These are phyloP conservation scores for Exserohilum turcica DNA, from an alignment of 2,329 filamentous ascomycete genomes.

Conservation along the genomic window DNA sequence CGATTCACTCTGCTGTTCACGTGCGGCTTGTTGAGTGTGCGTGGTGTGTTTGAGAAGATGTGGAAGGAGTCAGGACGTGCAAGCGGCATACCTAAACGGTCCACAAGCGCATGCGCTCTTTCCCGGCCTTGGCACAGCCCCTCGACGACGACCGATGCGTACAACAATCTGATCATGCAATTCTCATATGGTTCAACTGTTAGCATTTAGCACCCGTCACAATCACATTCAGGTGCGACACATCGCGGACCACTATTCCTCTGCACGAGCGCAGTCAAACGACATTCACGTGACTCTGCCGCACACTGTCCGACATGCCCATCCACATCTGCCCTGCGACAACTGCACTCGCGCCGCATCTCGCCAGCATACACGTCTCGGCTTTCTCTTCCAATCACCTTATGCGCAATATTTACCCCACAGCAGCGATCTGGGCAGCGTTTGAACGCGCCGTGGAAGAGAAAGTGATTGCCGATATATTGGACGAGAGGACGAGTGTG, in stretches of 20 bases:
- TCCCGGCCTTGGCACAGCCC: neutral
- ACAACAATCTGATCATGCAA: neutral
- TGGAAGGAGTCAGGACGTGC: neutral
- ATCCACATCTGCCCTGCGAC: conserved; percentile 2
- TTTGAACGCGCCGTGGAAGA: conserved; percentile 6
- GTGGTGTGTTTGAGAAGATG: no score
- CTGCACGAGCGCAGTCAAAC: neutral
- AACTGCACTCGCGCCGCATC: neutral
- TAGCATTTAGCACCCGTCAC: neutral
- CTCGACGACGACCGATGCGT: neutral
- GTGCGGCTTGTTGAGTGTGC: no score
- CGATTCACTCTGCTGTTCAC: no score
- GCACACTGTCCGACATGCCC: neutral
- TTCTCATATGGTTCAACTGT: neutral
- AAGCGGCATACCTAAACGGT: neutral
- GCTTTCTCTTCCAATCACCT: conserved; percentile 12
- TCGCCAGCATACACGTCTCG: conserved; percentile 8
- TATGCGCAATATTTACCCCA: conserved; percentile 14
- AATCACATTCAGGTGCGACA: neutral
- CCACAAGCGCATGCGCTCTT: neutral
- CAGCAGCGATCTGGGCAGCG: conserved; percentile 7
- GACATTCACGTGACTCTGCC: neutral
- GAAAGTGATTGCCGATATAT: conserved; percentile 9
- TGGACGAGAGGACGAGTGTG: conserved; percentile 7
- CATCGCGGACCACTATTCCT: neutral